A percentile compares a stretch with the other conserved stretches of the same genome.
These are phyloP conservation scores for Pugionium dolabratum DNA, from an alignment of 345 rosid genomes.

Conservation along the genomic window DNA sequence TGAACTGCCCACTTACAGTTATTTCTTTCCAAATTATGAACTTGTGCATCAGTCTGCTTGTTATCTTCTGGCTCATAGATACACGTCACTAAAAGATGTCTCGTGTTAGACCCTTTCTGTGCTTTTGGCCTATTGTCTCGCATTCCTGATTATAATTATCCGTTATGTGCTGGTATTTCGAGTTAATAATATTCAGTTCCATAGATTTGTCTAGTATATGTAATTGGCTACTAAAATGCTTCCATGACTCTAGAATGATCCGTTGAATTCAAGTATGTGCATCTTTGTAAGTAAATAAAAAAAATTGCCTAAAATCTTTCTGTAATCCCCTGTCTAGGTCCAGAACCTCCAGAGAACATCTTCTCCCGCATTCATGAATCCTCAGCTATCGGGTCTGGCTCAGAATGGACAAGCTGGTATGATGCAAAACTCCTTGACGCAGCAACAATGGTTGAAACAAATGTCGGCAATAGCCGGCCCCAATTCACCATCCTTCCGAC, in stretches of 20 bases:
- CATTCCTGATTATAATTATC: neutral
- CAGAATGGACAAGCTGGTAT: slow-evolving; percentile 75
- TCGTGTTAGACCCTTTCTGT: slow-evolving; percentile 13
- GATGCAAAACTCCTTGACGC: slow-evolving; percentile 68
- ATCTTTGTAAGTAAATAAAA: no score
- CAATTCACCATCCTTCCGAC: slow-evolving; percentile 62
- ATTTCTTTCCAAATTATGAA: no score
- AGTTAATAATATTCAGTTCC: neutral
- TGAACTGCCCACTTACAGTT: neutral
- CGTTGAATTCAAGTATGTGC: neutral
- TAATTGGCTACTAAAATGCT: slow-evolving; percentile 10
- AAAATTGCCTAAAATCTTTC: neutral
- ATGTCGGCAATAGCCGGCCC: slow-evolving; percentile 70
- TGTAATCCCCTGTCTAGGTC: slow-evolving; percentile 47
- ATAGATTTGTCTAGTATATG: neutral
- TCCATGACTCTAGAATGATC: slow-evolving; percentile 7
- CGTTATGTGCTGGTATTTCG: neutral
- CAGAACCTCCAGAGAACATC: slow-evolving; percentile 73
- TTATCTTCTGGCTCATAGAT: neutral
- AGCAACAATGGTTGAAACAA: slow-evolving; percentile 91
- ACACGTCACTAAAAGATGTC: neutral
- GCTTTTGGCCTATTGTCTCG: slow-evolving; percentile 5
- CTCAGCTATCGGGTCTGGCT: slow-evolving; percentile 68
- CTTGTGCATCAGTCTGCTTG: no score
- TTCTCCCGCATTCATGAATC: slow-evolving; percentile 72